Evolutionary conservation across 371 early-diverging fungal species (phyloP).

Genomic region (Apophysomyces trapeziformis): DNA sequence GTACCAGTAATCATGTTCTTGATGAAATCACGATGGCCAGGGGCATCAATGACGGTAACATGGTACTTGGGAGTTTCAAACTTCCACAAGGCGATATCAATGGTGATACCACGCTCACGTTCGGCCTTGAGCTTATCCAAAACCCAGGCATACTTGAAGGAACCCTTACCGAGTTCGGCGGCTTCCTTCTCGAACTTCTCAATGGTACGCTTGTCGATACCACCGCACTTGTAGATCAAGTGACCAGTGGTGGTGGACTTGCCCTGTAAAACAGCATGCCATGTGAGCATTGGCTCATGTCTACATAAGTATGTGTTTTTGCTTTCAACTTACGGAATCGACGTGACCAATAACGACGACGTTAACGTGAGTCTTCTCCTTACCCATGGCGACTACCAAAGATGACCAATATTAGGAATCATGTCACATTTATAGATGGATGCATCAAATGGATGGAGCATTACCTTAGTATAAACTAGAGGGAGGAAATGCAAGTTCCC

Average conservation of each 20-base stretch:
- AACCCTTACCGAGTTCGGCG: conserved; percentile 96
- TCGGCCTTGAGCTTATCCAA: conserved; percentile 97
- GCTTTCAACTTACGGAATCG: conserved; percentile 90
- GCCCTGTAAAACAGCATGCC: conserved; percentile 20
- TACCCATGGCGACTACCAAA: conserved; percentile 73
- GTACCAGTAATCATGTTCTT: conserved; percentile 99
- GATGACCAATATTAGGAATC: conserved; percentile 8
- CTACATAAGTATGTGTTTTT: neutral
- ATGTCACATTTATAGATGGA: conserved; percentile 1
- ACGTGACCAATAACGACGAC: conserved; percentile 99
- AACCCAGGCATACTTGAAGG: conserved; percentile 97
- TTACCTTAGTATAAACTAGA: conserved; percentile 18
- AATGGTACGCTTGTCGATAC: conserved; percentile 98
- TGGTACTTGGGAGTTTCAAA: conserved; percentile 96
- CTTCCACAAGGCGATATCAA: conserved; percentile 94
- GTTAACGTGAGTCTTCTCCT: conserved; percentile 94
- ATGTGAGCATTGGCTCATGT: neutral
- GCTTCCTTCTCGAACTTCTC: conserved; percentile 99
- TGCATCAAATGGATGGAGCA: neutral
- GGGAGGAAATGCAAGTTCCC: neutral
- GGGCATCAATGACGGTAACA: conserved; percentile 97
- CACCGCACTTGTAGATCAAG: conserved; percentile 98
- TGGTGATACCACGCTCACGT: conserved; percentile 97
- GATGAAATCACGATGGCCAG: conserved; percentile 99
- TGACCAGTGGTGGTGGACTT: conserved; percentile 74